phyloP scores from a whole-genome alignment of 2,329 filamentous ascomycete species.

The Dactylellina parvicollis region DNA sequence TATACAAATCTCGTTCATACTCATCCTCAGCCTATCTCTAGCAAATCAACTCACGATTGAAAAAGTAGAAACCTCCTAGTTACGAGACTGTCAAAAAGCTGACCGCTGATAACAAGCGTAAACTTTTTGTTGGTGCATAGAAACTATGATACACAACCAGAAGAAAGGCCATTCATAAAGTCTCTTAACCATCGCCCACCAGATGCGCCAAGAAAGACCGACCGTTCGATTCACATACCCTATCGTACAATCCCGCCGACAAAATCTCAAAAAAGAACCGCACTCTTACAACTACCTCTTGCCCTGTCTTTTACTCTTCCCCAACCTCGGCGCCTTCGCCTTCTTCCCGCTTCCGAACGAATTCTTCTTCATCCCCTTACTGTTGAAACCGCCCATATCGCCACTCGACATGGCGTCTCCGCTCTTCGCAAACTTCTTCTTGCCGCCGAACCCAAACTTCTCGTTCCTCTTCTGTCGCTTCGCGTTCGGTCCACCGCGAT shows the following conservation, averaged over 20 bases:
- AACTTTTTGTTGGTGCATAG: no score
- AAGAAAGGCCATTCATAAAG: no score
- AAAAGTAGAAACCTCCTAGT: no score
- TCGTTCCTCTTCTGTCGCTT: constrained; percentile 95
- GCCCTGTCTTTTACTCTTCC: constrained; percentile 61
- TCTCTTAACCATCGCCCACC: no score
- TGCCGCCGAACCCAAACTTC: constrained; percentile 95
- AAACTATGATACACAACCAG: no score
- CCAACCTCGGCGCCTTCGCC: constrained; percentile 59
- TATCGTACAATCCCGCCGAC: constrained; percentile 41
- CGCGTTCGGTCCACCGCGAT: constrained; percentile 65
- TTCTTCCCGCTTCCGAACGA: constrained; percentile 58
- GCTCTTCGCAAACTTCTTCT: constrained; percentile 91
- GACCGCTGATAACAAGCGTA: no score
- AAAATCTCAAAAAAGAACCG: not conserved
- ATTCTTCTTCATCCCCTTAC: constrained; percentile 64
- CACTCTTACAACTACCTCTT: constrained; percentile 28
- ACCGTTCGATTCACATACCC: not conserved
- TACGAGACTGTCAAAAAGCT: no score
- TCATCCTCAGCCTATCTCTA: no score
- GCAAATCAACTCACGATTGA: no score
- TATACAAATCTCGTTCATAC: no score
- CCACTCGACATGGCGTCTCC: constrained; percentile 84
- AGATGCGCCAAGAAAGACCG: no score
- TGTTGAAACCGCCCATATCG: constrained; percentile 82